Conservation (phyloP, 805 yeast species). For the Lachancea sp. region DNA sequence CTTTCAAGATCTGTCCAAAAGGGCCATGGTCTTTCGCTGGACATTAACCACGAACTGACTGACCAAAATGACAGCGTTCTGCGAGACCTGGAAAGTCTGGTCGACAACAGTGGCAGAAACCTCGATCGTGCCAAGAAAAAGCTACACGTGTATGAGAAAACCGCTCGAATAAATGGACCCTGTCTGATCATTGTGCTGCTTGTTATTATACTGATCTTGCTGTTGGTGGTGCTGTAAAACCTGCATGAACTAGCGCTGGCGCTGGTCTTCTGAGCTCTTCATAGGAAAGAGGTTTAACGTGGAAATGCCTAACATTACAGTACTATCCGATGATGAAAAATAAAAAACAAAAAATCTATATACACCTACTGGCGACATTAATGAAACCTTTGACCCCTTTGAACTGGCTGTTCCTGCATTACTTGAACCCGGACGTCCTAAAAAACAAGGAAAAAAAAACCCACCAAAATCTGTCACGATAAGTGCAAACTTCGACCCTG, state of each 20-base stretch:
- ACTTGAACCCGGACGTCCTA: too few species aligned
- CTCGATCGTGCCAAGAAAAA: constrained; percentile 38
- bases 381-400: too few species aligned
- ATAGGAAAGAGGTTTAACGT: too few species aligned
- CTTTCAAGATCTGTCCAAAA: constrained; percentile 40
- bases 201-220: constrained; percentile 38
- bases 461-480: too few species aligned
- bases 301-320: not conserved
- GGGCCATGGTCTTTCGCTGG: constrained; percentile 41
- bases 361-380: too few species aligned
- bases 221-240: constrained; percentile 33
- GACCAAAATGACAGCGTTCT: constrained; percentile 42
- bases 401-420: too few species aligned
- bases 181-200: constrained; percentile 43
- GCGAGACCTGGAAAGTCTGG: constrained; percentile 44
- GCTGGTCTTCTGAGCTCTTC: not conserved
- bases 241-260: not conserved
- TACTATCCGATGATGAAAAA: not conserved
- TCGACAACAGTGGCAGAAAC: constrained; percentile 38
- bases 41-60: constrained; percentile 42
- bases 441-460: too few species aligned
- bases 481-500: not conserved
- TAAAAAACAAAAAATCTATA: too few species aligned
- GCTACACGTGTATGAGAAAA: constrained; percentile 35
- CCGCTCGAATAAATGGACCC: constrained; percentile 43